A percentile compares a stretch with the other conserved stretches of the same genome.
Evolutionary conservation across 1,284 basidiomycete species (phyloP).

Genomic region (Somion occarium): DNA sequence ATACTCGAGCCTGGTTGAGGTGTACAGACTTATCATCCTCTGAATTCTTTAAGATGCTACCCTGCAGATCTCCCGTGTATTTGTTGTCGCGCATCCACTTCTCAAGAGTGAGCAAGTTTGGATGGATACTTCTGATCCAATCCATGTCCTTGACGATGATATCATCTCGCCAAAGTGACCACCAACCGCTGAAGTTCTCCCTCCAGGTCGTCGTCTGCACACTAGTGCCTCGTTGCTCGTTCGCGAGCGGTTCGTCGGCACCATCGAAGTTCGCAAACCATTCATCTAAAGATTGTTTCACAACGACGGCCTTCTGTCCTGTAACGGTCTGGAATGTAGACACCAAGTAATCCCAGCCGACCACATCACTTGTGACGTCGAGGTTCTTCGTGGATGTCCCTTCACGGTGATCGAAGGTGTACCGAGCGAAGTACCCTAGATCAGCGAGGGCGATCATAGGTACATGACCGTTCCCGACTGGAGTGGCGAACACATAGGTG

Average conservation of each 20-base stretch:
- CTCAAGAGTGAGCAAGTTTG: conserved; percentile 18
- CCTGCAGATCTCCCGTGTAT: conserved; percentile 9
- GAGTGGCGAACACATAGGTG: conserved; percentile 39
- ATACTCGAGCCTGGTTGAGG: not conserved
- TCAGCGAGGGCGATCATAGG: conserved; percentile 42
- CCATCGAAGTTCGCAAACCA: conserved; percentile 30
- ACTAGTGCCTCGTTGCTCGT: conserved; percentile 11
- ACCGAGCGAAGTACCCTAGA: conserved; percentile 43
- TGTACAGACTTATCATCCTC: conserved; percentile 10
- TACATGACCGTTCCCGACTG: conserved; percentile 34
- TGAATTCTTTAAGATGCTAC: conserved; percentile 13
- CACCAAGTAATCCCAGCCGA: conserved; percentile 37
- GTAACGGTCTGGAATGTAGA: conserved; percentile 37
- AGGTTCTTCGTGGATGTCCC: conserved; percentile 36
- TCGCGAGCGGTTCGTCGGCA: conserved; percentile 30
- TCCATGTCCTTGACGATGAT: conserved; percentile 34
- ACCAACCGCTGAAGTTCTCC: conserved; percentile 36
- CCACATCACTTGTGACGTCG: conserved; percentile 36
- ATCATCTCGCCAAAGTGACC: conserved; percentile 34
- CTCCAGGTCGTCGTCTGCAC: conserved; percentile 27
- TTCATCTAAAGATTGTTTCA: conserved; percentile 30
- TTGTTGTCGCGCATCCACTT: conserved; percentile 18
- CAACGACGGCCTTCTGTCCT: conserved; percentile 32
- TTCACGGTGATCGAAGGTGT: conserved; percentile 38
- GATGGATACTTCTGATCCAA: conserved; percentile 34